Percentiles rank a stretch among this genome's conserved stretches.
phyloP scores from a whole-genome alignment of 1,284 basidiomycete species.

The Leccinum variabile region DNA sequence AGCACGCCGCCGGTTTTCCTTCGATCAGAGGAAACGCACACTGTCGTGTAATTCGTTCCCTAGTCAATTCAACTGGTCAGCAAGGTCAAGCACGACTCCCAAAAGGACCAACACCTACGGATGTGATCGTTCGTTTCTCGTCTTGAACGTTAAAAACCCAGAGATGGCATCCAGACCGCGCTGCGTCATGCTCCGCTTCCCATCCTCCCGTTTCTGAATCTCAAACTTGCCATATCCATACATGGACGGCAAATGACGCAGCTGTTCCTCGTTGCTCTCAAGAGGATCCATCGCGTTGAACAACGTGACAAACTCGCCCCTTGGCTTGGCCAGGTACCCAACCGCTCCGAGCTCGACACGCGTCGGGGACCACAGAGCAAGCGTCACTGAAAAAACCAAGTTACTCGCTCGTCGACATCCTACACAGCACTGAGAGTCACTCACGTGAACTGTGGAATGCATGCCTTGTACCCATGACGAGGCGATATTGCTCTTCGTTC shows the following conservation, averaged over 20 bases:
- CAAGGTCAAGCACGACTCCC: not conserved
- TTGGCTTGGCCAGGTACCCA: conserved; percentile 64
- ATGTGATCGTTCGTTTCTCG: conserved; percentile 36
- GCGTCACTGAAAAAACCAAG: conserved; percentile 47
- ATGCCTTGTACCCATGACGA: conserved; percentile 50
- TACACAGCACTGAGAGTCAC: conserved; percentile 32
- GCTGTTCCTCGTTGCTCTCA: conserved; percentile 30
- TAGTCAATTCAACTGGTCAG: conserved; percentile 27
- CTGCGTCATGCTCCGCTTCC: conserved; percentile 54
- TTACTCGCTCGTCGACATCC: not conserved
- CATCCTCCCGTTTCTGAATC: conserved; percentile 46
- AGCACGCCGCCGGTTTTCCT: conserved; percentile 62
- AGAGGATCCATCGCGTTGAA: conserved; percentile 59
- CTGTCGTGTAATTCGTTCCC: conserved; percentile 50
- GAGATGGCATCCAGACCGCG: conserved; percentile 57
- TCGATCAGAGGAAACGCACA: conserved; percentile 59
- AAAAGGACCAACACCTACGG: conserved; percentile 33
- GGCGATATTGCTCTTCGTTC: conserved; percentile 63
- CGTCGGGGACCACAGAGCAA: conserved; percentile 71
- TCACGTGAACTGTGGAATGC: conserved; percentile 66
- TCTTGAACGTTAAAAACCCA: conserved; percentile 48
- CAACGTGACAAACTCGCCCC: conserved; percentile 64
- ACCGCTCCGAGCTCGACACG: conserved; percentile 64
- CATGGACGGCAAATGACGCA: conserved; percentile 47
- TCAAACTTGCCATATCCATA: conserved; percentile 55